Base-by-base conservation (phyloP, 2,329 filamentous ascomycete species). In the Fusarium sp. region DNA sequence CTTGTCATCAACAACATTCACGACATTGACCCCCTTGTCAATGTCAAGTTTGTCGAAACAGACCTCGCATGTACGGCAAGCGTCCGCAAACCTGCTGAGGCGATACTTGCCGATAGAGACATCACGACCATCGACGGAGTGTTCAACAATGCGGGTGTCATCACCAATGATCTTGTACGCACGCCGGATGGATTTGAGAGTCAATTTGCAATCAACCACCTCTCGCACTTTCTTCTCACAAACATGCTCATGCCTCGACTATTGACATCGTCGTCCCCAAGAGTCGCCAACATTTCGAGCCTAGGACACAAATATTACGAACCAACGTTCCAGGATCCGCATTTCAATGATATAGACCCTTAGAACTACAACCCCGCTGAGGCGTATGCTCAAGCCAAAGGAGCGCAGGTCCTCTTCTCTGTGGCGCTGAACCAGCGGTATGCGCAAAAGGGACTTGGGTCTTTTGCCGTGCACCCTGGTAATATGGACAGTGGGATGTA, bases 291-390 rank as follows among this genome's bases (percentile, higher is more conserved):
- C 4, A 22, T 47, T 13, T 57, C 54, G 10, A 57, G 54, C 6
- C 28, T 57, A 0, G 54, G 54, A 15, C 39, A 47, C 2, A 26
- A 57, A 14, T 47, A 57, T 18, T 26, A 2, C 30, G 13, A 47
- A 11, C 39, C 39, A 35, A 57, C 18, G 0, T 47, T 47, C 6
- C 12, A 57, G 2, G 10, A 57, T 22, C 54, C 54, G 1, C 39
- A 57, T 8, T 47, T 45, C 1, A 17, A 22, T 2, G 0, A 26
- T 1, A 26, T 35, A 8, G 7, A 17, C 6, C 9, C 38, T 0
- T 2, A 24, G 5, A 12, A 3, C 12, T 45, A 57, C 4, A 57
- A 22, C 15, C 39, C 39, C 1, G 28, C 28, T 6, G 39, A 26
- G 18, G 39, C n/a, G 6, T 57, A 57, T 17, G 18, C 28, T 22